Evolutionary conservation across 1,284 basidiomycete genomes (phyloP).

Genomic region (Cryptococcus depauperatus): DNA sequence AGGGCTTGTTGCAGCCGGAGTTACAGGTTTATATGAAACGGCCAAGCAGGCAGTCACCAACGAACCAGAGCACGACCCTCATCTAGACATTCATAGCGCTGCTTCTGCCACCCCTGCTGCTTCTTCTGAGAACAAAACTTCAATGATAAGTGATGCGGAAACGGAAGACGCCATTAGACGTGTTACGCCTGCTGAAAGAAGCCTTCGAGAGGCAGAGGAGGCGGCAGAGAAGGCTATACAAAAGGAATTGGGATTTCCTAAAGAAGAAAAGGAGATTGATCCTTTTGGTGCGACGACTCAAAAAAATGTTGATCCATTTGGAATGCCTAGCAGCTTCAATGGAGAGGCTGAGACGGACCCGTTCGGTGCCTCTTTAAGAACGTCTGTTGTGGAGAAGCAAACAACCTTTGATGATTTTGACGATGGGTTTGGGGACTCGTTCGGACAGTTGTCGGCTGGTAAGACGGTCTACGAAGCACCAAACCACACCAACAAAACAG

Average conservation of each 20-base stretch:
- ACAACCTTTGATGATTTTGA: slow-evolving; percentile 26
- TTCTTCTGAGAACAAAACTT: not conserved
- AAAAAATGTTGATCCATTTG: not conserved
- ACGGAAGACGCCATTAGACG: too few species aligned
- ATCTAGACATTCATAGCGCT: too few species aligned
- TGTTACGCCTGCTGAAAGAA: not conserved
- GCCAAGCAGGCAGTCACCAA: slow-evolving; percentile 23
- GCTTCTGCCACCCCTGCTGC: not conserved
- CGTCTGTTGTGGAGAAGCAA: too few species aligned
- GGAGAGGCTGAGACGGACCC: slow-evolving; percentile 1
- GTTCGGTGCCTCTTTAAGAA: too few species aligned
- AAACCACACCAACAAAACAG: too few species aligned
- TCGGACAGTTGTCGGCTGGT: slow-evolving; percentile 8
- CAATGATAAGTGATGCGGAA: too few species aligned
- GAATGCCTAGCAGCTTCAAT: not conserved
- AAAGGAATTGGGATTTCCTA: too few species aligned
- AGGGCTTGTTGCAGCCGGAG: slow-evolving; percentile 20
- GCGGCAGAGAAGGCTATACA: slow-evolving; percentile 1
- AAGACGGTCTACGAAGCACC: not conserved
- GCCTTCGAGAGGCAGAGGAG: not conserved
- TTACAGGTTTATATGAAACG: slow-evolving; percentile 18
- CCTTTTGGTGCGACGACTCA: slow-evolving; percentile 52
- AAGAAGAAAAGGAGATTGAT: too few species aligned
- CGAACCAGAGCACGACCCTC: slow-evolving; percentile 12
- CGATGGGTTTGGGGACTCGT: slow-evolving; percentile 36